Evolutionary conservation across 2,329 filamentous ascomycete genomes (phyloP).

Genomic region (Cercospora citrullina): DNA sequence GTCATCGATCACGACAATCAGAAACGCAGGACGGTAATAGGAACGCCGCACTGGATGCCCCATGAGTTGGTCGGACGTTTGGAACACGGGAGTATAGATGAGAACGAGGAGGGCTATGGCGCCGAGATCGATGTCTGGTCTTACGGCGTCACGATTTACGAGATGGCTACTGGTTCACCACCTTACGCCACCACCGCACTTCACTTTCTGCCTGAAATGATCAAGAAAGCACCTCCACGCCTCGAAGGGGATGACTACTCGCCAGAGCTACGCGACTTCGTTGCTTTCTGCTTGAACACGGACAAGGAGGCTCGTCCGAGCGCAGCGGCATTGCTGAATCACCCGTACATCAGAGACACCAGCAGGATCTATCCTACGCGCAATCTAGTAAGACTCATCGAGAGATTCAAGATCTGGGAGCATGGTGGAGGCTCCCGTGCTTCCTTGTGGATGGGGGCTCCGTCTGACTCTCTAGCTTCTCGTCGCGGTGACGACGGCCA

Average conservation of each 20-base stretch:
- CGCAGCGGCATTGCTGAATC: constrained; percentile 67
- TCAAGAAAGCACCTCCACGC: constrained; percentile 60
- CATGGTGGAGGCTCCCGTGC: constrained; percentile 68
- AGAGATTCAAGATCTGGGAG: constrained; percentile 74
- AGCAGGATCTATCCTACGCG: constrained; percentile 63
- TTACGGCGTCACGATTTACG: constrained; percentile 76
- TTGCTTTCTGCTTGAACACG: constrained; percentile 71
- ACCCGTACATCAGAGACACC: constrained; percentile 68
- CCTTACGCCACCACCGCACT: constrained; percentile 54
- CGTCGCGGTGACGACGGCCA: constrained; percentile 37
- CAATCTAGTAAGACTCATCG: constrained; percentile 64
- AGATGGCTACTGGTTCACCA: constrained; percentile 76
- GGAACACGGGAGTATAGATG: constrained; percentile 51
- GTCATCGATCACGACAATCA: constrained; percentile 70
- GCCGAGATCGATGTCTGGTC: constrained; percentile 74
- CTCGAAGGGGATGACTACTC: constrained; percentile 73
- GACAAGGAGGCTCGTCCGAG: constrained; percentile 68
- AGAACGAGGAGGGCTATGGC: constrained; percentile 48
- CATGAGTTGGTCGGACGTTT: constrained; percentile 59
- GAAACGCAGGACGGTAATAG: constrained; percentile 78
- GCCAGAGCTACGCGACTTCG: constrained; percentile 64
- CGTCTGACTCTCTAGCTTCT: constrained; percentile 33
- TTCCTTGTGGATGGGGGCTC: constrained; percentile 61
- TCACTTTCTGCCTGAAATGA: constrained; percentile 16
- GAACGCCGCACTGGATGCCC: constrained; percentile 85